These are phyloP conservation scores for Aspergillus asperescens DNA, from an alignment of 495 filamentous ascomycete species.

Conservation along the genomic window DNA sequence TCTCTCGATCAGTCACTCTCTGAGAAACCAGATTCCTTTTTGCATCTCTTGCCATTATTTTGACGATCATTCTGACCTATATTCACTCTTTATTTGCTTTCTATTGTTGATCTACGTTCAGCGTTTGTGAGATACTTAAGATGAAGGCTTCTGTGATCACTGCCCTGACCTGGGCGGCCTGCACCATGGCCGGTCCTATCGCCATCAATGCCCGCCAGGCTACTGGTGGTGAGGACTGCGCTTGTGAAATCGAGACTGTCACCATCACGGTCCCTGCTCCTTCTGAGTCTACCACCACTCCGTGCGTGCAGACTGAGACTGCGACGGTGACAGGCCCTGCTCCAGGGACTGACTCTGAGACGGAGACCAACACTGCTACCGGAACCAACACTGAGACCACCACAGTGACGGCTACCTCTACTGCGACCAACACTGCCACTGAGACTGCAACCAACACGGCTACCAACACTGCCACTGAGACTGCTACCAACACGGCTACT, in stretches of 20 bases:
- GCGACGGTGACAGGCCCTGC: not conserved
- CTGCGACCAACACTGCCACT: not conserved
- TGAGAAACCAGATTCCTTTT: conserved; percentile 1
- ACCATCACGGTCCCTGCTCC: conserved; percentile 12
- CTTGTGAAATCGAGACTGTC: conserved; percentile 12
- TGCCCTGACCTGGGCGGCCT: conserved; percentile 19
- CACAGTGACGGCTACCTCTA: not conserved
- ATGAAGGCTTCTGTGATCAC: conserved; percentile 22
- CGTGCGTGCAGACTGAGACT: not conserved
- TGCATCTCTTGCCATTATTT: conserved; percentile 2
- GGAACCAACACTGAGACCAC: too few relatives aligned
- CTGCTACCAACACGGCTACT: not conserved
- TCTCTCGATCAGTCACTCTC: conserved; percentile 12
- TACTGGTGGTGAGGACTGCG: conserved; percentile 6
- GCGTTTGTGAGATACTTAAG: conserved; percentile 12
- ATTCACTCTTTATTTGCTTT: conserved; percentile 4
- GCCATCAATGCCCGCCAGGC: conserved; percentile 2
- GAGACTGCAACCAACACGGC: not conserved
- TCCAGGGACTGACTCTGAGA: not conserved
- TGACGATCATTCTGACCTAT: conserved; percentile 4
- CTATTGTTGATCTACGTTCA: conserved; percentile 3
- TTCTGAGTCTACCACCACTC: not conserved
- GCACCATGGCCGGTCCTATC: conserved; percentile 15
- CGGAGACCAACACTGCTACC: too few relatives aligned
- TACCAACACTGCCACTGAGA: not conserved